Conservation (phyloP, 768 basidiomycete genomes). For the Panellus pusillus region DNA sequence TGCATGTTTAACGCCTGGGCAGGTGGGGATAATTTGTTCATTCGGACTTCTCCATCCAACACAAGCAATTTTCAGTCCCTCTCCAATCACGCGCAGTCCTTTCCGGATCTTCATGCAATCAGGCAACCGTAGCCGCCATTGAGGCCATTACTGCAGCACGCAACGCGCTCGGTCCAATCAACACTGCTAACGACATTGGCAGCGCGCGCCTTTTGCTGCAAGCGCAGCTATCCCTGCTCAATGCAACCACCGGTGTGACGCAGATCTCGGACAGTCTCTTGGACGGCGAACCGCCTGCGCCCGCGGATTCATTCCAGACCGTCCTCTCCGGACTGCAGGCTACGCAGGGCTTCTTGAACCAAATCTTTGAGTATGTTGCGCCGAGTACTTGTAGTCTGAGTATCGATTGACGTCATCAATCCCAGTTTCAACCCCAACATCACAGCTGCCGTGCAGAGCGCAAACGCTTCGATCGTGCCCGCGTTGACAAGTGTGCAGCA, state of each 20-base stretch:
- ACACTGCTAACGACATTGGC: constrained; percentile 6
- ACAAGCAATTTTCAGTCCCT: background rate
- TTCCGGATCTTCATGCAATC: background rate
- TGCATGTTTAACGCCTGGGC: constrained; percentile 6
- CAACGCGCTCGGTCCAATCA: background rate
- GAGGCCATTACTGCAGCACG: background rate
- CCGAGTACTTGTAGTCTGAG: too few relatives aligned
- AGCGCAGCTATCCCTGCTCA: constrained; percentile 10
- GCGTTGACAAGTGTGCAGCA: constrained; percentile 2
- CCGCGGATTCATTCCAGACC: background rate
- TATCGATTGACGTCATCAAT: background rate
- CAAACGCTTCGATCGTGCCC: constrained; percentile 1
- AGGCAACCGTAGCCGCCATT: background rate
- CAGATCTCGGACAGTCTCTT: constrained; percentile 1
- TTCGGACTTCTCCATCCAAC: background rate
- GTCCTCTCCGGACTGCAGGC: constrained; percentile 4
- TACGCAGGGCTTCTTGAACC: background rate
- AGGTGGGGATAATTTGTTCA: background rate
- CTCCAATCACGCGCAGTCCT: background rate
- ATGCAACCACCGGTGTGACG: constrained; percentile 4
- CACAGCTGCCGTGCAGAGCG: background rate
- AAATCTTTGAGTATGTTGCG: background rate
- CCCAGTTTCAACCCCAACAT: background rate
- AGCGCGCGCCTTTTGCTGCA: constrained; percentile 1
- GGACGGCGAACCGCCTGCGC: background rate